A percentile compares a stretch with the other conserved stretches of the same genome.
Conservation (phyloP, 495 filamentous ascomycete species). For the Talaromyces borbonicus region DNA sequence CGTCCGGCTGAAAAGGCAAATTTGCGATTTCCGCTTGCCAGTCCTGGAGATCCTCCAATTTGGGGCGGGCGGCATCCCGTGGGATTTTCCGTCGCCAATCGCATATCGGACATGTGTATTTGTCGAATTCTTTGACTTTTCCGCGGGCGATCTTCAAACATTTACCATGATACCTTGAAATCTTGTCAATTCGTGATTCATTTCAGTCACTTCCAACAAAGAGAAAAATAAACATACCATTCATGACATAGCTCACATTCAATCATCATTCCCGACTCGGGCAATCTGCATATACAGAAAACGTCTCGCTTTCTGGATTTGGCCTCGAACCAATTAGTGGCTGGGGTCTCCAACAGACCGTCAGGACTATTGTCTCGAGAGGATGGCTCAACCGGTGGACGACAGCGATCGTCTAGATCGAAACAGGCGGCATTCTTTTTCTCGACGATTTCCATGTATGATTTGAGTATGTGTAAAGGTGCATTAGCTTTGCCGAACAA, state of each 20-base stretch:
- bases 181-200: slow-evolving; percentile 9
- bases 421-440: slow-evolving; percentile 86
- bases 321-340: slow-evolving; percentile 30
- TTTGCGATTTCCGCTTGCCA: slow-evolving; percentile 79
- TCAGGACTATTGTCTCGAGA: slow-evolving; percentile 77
- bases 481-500: slow-evolving; percentile 98
- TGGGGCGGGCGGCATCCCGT: slow-evolving; percentile 92
- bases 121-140: slow-evolving; percentile 96
- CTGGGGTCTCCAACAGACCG: slow-evolving; percentile 45
- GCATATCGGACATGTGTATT: slow-evolving; percentile 97
- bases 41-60: slow-evolving; percentile 78
- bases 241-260: slow-evolving; percentile 97
- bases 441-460: slow-evolving; percentile 88
- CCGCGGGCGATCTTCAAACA: slow-evolving; percentile 96
- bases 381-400: slow-evolving; percentile 83
- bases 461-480: slow-evolving; percentile 84
- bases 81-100: slow-evolving; percentile 97
- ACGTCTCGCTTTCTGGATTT: slow-evolving; percentile 61
- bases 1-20: slow-evolving; percentile 93
- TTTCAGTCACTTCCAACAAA: neutral
- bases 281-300: slow-evolving; percentile 91
- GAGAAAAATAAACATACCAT: slow-evolving; percentile 51
- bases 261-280: slow-evolving; percentile 98
- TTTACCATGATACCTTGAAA: slow-evolving; percentile 86
- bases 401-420: slow-evolving; percentile 79